A percentile compares a stretch with the other conserved stretches of the same genome.
These are phyloP conservation scores for Sungouiozyma ichnusensis DNA, from an alignment of 805 yeast genomes.

Conservation along the genomic window DNA sequence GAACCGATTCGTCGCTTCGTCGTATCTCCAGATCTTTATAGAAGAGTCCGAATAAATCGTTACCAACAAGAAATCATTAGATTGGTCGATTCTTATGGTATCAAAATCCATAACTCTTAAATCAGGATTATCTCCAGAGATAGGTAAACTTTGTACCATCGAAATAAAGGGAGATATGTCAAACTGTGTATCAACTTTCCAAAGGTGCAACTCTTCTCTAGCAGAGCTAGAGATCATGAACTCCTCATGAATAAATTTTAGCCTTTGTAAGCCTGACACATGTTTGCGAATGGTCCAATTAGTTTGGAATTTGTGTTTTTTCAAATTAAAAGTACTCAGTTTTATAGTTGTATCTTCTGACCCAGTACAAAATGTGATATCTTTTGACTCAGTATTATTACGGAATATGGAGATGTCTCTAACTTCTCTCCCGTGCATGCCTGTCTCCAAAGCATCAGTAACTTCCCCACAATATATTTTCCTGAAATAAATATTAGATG, in stretches of 20 bases:
- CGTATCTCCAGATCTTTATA: constrained; percentile 54
- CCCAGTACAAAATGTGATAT: constrained; percentile 51
- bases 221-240: constrained; percentile 57
- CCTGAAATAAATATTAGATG: constrained; percentile 38
- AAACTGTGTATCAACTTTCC: constrained; percentile 45
- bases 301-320: constrained; percentile 35
- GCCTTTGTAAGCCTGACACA: constrained; percentile 77
- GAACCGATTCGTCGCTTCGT: constrained; percentile 31
- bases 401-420: constrained; percentile 50
- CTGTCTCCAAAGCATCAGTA: constrained; percentile 37
- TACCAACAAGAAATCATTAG: constrained; percentile 30
- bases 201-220: constrained; percentile 75
- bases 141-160: constrained; percentile 43
- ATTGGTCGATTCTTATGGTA: constrained; percentile 31
- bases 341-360: constrained; percentile 81
- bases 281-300: constrained; percentile 66
- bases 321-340: constrained; percentile 33
- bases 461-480: constrained; percentile 17
- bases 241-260: constrained; percentile 46
- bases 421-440: constrained; percentile 88
- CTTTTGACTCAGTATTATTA: constrained; percentile 24
- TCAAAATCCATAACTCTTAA: constrained; percentile 84
- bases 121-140: constrained; percentile 59
- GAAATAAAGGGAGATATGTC: constrained; percentile 35
- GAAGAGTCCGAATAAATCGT: constrained; percentile 82